Conservation (phyloP, 768 basidiomycete genomes). For the Russula virescens region DNA sequence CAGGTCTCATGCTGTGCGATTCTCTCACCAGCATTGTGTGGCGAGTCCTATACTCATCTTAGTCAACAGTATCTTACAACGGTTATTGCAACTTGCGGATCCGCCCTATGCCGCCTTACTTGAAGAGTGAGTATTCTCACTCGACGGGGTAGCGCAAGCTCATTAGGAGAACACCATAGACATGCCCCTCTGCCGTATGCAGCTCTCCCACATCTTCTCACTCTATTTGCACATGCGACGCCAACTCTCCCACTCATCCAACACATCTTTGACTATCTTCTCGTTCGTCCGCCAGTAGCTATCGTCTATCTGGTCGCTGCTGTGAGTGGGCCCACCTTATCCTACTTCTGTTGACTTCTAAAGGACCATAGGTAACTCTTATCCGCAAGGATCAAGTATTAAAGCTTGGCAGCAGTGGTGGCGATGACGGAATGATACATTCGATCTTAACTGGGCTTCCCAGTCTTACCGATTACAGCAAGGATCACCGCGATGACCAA, state of each 20-base stretch:
- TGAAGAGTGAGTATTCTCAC: conserved; percentile 45
- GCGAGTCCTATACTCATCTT: conserved; percentile 31
- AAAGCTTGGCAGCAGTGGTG: conserved; percentile 53
- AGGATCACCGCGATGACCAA: conserved; percentile 6
- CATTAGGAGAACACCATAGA: conserved; percentile 32
- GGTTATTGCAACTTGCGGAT: conserved; percentile 67
- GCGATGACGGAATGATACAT: conserved; percentile 80
- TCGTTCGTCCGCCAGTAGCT: conserved; percentile 75
- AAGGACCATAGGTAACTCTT: conserved; percentile 54
- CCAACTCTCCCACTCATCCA: conserved; percentile 87
- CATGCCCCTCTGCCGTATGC: conserved; percentile 80
- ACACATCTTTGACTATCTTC: conserved; percentile 85
- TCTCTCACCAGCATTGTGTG: conserved; percentile 50
- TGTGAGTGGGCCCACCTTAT: conserved; percentile 42
- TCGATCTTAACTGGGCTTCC: conserved; percentile 64
- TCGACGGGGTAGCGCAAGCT: not conserved
- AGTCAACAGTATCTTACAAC: conserved; percentile 59
- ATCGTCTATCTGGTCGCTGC: conserved; percentile 80
- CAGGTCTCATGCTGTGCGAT: conserved; percentile 62
- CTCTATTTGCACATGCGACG: conserved; percentile 88
- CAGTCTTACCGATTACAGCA: conserved; percentile 43
- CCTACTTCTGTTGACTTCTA: not conserved
- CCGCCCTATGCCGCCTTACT: conserved; percentile 62
- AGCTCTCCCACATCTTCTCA: conserved; percentile 84
- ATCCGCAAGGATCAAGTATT: conserved; percentile 63